Percentiles rank a stretch among this genome's conserved stretches.
These are phyloP conservation scores for Debaryomyces robertsiae DNA, from an alignment of 1,139 yeast species.

Conservation along the genomic window DNA sequence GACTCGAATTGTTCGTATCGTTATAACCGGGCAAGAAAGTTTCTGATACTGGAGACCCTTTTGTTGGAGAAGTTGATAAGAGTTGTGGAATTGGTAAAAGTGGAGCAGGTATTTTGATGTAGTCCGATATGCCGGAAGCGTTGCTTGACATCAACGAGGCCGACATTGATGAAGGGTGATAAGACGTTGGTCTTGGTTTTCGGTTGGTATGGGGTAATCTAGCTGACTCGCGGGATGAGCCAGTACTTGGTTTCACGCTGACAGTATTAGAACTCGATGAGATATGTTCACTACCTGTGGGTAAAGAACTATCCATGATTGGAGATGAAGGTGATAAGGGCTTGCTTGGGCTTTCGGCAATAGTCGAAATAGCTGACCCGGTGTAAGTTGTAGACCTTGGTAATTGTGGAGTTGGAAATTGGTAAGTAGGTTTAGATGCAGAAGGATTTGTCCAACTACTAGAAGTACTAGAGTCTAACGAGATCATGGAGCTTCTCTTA, in stretches of 20 bases:
- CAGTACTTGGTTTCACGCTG: conserved; percentile 11
- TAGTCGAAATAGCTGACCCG: conserved; percentile 45
- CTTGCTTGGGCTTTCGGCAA: conserved; percentile 48
- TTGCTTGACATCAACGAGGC: conserved; percentile 31
- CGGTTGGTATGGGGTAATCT: conserved; percentile 48
- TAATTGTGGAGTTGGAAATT: conserved; percentile 22
- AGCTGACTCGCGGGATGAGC: conserved; percentile 24
- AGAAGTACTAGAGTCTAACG: conserved; percentile 20
- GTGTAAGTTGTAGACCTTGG: conserved; percentile 49
- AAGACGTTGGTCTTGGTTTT: conserved; percentile 79
- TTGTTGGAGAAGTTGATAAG: conserved; percentile 43
- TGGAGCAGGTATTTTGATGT: conserved; percentile 34
- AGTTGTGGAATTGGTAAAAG: conserved; percentile 38
- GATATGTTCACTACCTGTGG: not conserved
- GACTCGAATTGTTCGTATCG: conserved; percentile 13
- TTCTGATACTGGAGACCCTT: conserved; percentile 23
- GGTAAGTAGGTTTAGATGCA: conserved; percentile 13
- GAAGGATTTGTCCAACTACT: conserved; percentile 9
- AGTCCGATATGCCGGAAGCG: conserved; percentile 29
- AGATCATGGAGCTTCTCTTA: conserved; percentile 23
- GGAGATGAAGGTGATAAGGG: conserved; percentile 12
- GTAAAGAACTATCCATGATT: conserved; percentile 13
- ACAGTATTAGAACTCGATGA: conserved; percentile 1
- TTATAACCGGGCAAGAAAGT: conserved; percentile 11
- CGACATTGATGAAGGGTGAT: conserved; percentile 63